Conservation (phyloP, 2,329 filamentous ascomycete genomes). For the Aaosphaeria arxii region DNA sequence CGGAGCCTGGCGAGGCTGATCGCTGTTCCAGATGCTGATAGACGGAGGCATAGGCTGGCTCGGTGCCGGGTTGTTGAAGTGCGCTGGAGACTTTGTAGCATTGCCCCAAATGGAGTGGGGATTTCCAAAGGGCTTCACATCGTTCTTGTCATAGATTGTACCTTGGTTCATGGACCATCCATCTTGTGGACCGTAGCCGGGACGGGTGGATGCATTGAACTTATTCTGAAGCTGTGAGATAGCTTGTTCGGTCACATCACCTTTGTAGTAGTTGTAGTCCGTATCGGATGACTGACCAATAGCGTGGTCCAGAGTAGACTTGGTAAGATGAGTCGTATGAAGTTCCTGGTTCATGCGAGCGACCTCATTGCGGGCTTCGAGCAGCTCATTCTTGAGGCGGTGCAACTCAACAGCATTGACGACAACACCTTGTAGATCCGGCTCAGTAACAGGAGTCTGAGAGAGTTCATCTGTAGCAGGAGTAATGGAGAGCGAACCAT, state of each 20-base stretch:
- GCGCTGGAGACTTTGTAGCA: constrained; percentile 1
- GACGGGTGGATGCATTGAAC: constrained; percentile 48
- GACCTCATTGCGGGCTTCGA: constrained; percentile 68
- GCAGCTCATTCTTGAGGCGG: constrained; percentile 68
- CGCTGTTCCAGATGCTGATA: constrained; percentile 21
- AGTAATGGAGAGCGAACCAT: constrained; percentile 61
- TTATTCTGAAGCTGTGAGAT: constrained; percentile 49
- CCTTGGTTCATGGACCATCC: constrained; percentile 54
- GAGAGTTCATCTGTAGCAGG: constrained; percentile 57
- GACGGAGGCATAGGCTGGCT: constrained; percentile 8
- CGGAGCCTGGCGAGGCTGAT: constrained; percentile 13
- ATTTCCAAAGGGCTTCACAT: constrained; percentile 53
- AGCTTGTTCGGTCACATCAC: constrained; percentile 50
- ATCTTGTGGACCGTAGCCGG: constrained; percentile 44
- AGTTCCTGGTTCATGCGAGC: constrained; percentile 70
- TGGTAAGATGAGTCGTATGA: constrained; percentile 60
- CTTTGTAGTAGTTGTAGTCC: constrained; percentile 44
- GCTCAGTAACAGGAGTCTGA: constrained; percentile 24
- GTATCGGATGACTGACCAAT: constrained; percentile 51
- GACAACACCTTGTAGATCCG: constrained; percentile 19
- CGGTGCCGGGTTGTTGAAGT: not conserved
- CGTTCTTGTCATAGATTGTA: constrained; percentile 55
- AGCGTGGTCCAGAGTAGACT: constrained; percentile 57
- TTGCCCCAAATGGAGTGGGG: constrained; percentile 56
- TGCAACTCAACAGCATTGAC: constrained; percentile 59